Evolutionary conservation across 768 basidiomycete species (phyloP).

Genomic region (Dentipellis sp.): DNA sequence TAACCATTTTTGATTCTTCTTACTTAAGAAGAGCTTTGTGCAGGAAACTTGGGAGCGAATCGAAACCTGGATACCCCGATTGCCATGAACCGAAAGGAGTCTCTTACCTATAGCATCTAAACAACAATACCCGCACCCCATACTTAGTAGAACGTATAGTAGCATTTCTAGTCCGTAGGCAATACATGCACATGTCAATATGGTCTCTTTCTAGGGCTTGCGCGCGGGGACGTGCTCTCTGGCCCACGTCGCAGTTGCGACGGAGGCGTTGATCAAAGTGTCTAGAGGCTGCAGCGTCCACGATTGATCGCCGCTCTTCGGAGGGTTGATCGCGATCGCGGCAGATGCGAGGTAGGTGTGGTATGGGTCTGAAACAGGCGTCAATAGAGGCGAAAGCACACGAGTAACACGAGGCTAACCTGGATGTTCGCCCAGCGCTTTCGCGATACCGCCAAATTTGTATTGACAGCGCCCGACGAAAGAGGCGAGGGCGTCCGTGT

Average conservation of each 20-base stretch:
- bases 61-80: too few species aligned
- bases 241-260: conserved; percentile 61
- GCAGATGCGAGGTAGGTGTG: conserved; percentile 92
- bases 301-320: conserved; percentile 19
- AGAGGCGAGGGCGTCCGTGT: conserved; percentile 40
- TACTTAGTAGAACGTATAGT: neutral
- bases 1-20: neutral
- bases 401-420: conserved; percentile 34
- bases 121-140: neutral
- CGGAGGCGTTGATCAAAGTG: conserved; percentile 60
- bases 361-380: conserved; percentile 62
- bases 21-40: neutral
- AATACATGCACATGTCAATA: neutral
- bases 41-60: neutral
- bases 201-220: neutral
- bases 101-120: neutral
- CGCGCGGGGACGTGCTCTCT: conserved; percentile 40
- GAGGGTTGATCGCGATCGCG: conserved; percentile 47
- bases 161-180: neutral
- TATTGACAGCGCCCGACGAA: conserved; percentile 79
- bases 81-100: neutral
- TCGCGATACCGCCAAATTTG: conserved; percentile 82
- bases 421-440: conserved; percentile 70
- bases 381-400: neutral
- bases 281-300: conserved; percentile 60